Conservation (phyloP, 257 asterid species). For the Solanum chaucha region DNA sequence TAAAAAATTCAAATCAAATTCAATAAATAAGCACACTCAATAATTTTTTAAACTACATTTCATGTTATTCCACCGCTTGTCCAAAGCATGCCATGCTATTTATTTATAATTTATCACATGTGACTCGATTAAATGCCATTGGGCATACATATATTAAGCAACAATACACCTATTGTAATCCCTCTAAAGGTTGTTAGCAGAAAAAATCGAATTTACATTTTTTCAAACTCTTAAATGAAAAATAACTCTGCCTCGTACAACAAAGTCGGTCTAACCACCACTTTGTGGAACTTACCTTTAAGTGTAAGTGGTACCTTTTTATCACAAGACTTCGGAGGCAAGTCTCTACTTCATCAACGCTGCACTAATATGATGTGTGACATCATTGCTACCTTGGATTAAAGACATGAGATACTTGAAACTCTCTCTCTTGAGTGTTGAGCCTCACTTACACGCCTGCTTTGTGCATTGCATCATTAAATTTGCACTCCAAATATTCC, state of each 20-base stretch:
- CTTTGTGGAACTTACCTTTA: neutral
- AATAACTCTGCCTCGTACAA: neutral
- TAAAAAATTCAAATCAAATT: neutral
- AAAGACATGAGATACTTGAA: neutral
- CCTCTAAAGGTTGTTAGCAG: neutral
- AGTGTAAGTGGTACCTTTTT: neutral
- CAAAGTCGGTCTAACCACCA: neutral
- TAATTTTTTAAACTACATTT: neutral
- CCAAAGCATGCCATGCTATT: neutral
- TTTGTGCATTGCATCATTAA: neutral
- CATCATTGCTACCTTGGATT: neutral
- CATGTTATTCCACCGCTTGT: neutral
- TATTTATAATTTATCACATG: neutral
- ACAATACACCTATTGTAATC: neutral
- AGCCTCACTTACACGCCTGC: neutral
- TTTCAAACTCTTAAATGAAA: too few relatives aligned
- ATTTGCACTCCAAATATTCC: neutral
- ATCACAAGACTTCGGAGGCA: neutral
- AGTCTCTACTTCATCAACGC: neutral
- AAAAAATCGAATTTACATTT: too few relatives aligned
- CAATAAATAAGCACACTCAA: neutral
- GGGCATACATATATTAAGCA: neutral
- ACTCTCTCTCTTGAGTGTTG: neutral
- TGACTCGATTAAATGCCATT: neutral
- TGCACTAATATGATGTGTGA: neutral